Base-by-base conservation (phyloP, 177 flowering plant genomes). In the Vitis hybrid region DNA sequence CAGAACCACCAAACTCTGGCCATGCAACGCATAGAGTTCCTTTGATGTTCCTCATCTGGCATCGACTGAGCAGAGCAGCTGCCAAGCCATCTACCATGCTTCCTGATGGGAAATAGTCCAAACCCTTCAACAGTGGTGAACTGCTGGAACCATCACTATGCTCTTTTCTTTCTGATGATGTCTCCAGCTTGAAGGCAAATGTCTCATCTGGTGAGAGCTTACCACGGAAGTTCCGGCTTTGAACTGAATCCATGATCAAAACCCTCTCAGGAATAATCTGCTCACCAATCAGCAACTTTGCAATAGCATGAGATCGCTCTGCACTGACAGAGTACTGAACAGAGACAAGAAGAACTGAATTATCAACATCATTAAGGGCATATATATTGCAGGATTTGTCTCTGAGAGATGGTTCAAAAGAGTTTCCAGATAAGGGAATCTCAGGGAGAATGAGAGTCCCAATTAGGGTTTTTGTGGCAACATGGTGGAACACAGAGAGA, bases 391-490 rank as follows among this genome's bases (percentile, higher is more conserved):
- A 82, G n/a, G 94, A 83, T 71, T 84, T 86, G 74, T 85, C 80
- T 32, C 66, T 73, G 15, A 78, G 79, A 3, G 92, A 85, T 64
- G 93, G 88, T 57, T 79, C 77, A 32, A 76, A 41, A 27, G 85
- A 66, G 78, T 79, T 87, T 2, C 89, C 92, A 6, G 92, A 72
- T 64, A 84, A 78, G 14, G 86, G 76, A 35, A 77, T 77, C 77
- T 92, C 96, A 51, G 96, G 97, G 24, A 91, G 84, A 67, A 87
- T 69, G 18, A 92, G 79, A 46, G 88, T 80, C 65, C 94, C 96
- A 15, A 91, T 73, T 3, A 88, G 81, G 66, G 81, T 72, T 78
- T 92, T 91, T 24, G 92, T 67, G 71, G 90, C 68, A 11, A 88
- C 2, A 61, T 81, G 84, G 72, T 86, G 88, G 67, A 91, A 77